Conservation (phyloP, 805 yeast genomes). For the Candida nitratophila region DNA sequence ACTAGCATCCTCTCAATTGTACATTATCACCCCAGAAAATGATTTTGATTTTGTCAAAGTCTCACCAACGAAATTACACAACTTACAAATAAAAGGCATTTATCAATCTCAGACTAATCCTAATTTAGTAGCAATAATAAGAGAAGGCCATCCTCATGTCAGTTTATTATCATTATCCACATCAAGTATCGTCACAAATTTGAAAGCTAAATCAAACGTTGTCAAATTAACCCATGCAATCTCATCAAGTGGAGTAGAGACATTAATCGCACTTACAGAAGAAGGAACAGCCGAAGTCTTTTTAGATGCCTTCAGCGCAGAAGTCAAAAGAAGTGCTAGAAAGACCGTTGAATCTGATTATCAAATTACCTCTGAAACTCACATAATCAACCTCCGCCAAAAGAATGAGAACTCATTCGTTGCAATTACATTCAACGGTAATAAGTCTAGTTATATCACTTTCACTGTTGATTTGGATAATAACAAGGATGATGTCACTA, state of each 20-base stretch:
- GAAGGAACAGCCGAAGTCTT: slow-evolving; percentile 28
- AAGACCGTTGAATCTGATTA: slow-evolving; percentile 3
- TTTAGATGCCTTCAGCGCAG: slow-evolving; percentile 16
- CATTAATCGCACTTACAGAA: slow-evolving; percentile 24
- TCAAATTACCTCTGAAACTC: slow-evolving; percentile 6
- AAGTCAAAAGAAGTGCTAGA: slow-evolving; percentile 12
- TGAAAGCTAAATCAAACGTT: slow-evolving; percentile 20
- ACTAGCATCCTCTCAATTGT: slow-evolving; percentile 24
- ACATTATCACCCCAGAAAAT: slow-evolving; percentile 19
- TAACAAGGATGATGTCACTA: too few relatives aligned
- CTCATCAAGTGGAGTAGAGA: slow-evolving; percentile 7
- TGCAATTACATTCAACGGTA: slow-evolving; percentile 23
- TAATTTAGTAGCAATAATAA: slow-evolving; percentile 29
- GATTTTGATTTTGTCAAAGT: slow-evolving; percentile 22
- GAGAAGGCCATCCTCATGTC: slow-evolving; percentile 24
- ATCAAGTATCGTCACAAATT: slow-evolving; percentile 23
- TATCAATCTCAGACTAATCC: slow-evolving; percentile 24
- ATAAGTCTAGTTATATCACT: slow-evolving; percentile 5
- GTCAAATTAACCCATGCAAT: neutral
- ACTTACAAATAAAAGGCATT: slow-evolving; percentile 27
- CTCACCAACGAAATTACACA: slow-evolving; percentile 25
- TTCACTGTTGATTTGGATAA: neutral
- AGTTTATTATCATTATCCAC: slow-evolving; percentile 26
- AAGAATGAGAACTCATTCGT: slow-evolving; percentile 2
- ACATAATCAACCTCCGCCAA: slow-evolving; percentile 1